Evolutionary conservation across 2,329 filamentous ascomycete species (phyloP).

Genomic region (Pestalotiopsis sp.): DNA sequence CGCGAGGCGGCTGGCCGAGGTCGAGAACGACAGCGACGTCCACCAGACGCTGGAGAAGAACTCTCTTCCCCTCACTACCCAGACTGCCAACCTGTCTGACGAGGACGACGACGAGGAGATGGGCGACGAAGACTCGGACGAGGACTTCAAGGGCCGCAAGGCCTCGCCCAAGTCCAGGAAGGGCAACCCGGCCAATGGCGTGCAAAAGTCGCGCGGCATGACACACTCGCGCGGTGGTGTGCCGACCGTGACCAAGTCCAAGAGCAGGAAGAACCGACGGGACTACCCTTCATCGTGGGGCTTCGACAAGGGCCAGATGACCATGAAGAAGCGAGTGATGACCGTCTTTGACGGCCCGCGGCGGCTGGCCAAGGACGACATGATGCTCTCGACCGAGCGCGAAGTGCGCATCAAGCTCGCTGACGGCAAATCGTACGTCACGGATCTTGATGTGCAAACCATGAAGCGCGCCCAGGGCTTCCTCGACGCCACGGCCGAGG

Average conservation of each 20-base stretch:
- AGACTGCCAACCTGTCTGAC: slow-evolving; percentile 34
- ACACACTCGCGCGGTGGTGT: slow-evolving; percentile 79
- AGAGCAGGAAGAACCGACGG: slow-evolving; percentile 85
- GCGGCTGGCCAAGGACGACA: slow-evolving; percentile 94
- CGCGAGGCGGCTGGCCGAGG: slow-evolving; percentile 65
- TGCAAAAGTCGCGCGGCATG: slow-evolving; percentile 71
- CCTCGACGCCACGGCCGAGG: slow-evolving; percentile 76
- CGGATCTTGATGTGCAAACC: slow-evolving; percentile 90
- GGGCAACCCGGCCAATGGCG: slow-evolving; percentile 57
- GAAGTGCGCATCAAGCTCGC: slow-evolving; percentile 85
- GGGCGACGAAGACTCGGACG: slow-evolving; percentile 64
- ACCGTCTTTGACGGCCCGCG: slow-evolving; percentile 89
- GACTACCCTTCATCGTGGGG: slow-evolving; percentile 96
- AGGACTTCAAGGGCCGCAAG: slow-evolving; percentile 55
- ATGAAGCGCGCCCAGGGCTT: slow-evolving; percentile 86
- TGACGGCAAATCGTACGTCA: slow-evolving; percentile 80
- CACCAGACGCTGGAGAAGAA: slow-evolving; percentile 67
- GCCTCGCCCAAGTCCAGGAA: slow-evolving; percentile 60
- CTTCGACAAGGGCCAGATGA: slow-evolving; percentile 90
- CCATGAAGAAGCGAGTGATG: slow-evolving; percentile 95
- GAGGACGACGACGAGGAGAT: slow-evolving; percentile 60
- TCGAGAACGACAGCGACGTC: slow-evolving; percentile 65
- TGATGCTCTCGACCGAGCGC: slow-evolving; percentile 96
- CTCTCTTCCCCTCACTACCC: slow-evolving; percentile 52
- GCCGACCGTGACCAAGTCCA: slow-evolving; percentile 53